Conservation (phyloP, 768 basidiomycete genomes). For the Rossbeevera mucosa region DNA sequence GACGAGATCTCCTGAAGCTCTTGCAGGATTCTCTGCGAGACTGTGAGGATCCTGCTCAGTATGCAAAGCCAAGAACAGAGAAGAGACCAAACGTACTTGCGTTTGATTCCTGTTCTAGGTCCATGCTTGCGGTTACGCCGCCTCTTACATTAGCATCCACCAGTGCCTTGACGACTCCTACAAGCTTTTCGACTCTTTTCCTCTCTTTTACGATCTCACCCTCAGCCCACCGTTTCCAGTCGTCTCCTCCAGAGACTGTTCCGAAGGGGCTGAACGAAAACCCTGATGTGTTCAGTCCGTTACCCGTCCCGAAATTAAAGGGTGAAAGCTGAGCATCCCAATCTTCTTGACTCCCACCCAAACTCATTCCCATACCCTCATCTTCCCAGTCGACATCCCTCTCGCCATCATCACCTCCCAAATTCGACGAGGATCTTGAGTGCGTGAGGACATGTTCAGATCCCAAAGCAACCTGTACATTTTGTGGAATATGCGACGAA, state of each 20-base stretch:
- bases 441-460: constrained; percentile 18
- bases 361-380: constrained; percentile 15
- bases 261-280: constrained; percentile 10
- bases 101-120: constrained; percentile 10
- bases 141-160: constrained; percentile 58
- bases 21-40: constrained; percentile 18
- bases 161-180: constrained; percentile 51
- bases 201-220: constrained; percentile 51
- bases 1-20: constrained; percentile 28
- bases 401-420: constrained; percentile 24
- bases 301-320: constrained; percentile 10
- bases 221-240: constrained; percentile 30
- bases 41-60: constrained; percentile 12
- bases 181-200: constrained; percentile 57
- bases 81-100: constrained; percentile 9
- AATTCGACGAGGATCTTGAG: constrained; percentile 27
- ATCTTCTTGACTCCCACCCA: constrained; percentile 20
- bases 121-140: not conserved
- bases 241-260: constrained; percentile 12
- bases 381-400: constrained; percentile 29
- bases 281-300: constrained; percentile 12
- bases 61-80: not conserved
- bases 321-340: constrained; percentile 21
- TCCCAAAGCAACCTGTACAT: constrained; percentile 8
- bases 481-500: constrained; percentile 3